These are phyloP conservation scores for Adenanthera pavonina DNA, from an alignment of 306 rosid genomes.

Conservation along the genomic window DNA sequence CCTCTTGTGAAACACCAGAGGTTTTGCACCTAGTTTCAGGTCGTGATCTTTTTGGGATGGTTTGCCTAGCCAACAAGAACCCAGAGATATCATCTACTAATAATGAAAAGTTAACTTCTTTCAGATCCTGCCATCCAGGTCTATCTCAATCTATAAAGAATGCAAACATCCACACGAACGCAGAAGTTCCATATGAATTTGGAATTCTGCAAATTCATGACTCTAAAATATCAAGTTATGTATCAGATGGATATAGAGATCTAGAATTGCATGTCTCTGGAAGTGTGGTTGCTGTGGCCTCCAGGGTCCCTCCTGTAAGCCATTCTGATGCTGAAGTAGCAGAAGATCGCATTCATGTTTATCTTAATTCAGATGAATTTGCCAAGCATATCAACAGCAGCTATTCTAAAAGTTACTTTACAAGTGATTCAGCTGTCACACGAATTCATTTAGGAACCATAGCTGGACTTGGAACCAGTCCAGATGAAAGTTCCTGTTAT, in stretches of 20 bases:
- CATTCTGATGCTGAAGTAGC: slow-evolving; percentile 47
- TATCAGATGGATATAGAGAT: slow-evolving; percentile 72
- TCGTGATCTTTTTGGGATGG: slow-evolving; percentile 94
- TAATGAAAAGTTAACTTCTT: slow-evolving; percentile 56
- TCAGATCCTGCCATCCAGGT: slow-evolving; percentile 46
- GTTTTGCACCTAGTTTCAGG: slow-evolving; percentile 95
- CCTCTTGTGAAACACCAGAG: slow-evolving; percentile 82
- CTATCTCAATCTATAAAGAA: slow-evolving; percentile 44
- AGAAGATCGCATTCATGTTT: slow-evolving; percentile 78
- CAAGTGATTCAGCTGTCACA: slow-evolving; percentile 48
- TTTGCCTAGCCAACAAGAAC: slow-evolving; percentile 58
- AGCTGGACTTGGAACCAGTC: slow-evolving; percentile 80
- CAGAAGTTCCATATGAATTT: slow-evolving; percentile 41
- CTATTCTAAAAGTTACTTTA: slow-evolving; percentile 41
- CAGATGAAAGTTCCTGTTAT: slow-evolving; percentile 84
- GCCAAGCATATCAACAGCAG: slow-evolving; percentile 39
- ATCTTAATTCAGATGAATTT: slow-evolving; percentile 58
- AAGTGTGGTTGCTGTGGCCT: slow-evolving; percentile 78
- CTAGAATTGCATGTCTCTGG: slow-evolving; percentile 85
- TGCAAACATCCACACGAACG: slow-evolving; percentile 39
- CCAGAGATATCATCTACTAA: slow-evolving; percentile 56
- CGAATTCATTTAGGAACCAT: slow-evolving; percentile 79
- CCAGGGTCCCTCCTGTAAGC: slow-evolving; percentile 67
- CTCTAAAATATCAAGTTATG: slow-evolving; percentile 38
- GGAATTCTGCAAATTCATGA: slow-evolving; percentile 39